Evolutionary conservation across 2,329 filamentous ascomycete genomes (phyloP), one percentile per base, ranked within the genome.

Genomic region (Byssoonygena ceratinophila): DNA sequence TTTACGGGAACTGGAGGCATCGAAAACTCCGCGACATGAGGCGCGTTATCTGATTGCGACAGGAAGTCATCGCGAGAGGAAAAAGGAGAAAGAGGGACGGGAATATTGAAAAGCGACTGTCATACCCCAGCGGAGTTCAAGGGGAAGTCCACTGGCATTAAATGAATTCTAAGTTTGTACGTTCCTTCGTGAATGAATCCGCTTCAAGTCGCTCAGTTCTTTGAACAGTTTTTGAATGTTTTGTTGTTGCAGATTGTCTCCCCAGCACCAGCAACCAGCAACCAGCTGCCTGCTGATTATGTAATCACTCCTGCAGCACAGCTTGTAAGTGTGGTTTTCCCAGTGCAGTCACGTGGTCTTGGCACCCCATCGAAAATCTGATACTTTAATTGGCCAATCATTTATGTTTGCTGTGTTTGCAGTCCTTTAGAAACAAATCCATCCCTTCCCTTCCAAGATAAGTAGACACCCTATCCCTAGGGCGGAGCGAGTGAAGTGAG

Each of bases 1-100:
- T 70, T 68, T 60, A 65, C 61, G 56, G 68, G 62, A 65, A 67
- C 69, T 67, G 70, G 71, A 74, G 71, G 70, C 72, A 75, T 75
- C 67, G 71, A 72, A 68, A 67, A 66, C 62, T 68, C 64, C 67
- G 70, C 68, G 69, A 66, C 63, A 65, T 70, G 70, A 60, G 62
- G 68, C 68, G 70, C 69, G 68, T 65, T 65, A 63, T 64, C 66
- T 67, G 67, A 61, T 64, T 64, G 63, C 68, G 62, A 61, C 61
- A 60, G 58, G 64, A 61, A 63, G 66, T 62, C 66, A 70, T 71
- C 61, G 67, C 68, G 66, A 68, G 59, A 34, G 43, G 46, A 27
- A 44, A 50, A 53, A 1, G 41, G 40, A 40, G 44, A 57, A 54
- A 49, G 41, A 36, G 46, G 39, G 37, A 43, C 16, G 37, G 40